Evolutionary conservation across 78 protist species (phyloP).

Genomic region (Polysphondylium violaceum): DNA sequence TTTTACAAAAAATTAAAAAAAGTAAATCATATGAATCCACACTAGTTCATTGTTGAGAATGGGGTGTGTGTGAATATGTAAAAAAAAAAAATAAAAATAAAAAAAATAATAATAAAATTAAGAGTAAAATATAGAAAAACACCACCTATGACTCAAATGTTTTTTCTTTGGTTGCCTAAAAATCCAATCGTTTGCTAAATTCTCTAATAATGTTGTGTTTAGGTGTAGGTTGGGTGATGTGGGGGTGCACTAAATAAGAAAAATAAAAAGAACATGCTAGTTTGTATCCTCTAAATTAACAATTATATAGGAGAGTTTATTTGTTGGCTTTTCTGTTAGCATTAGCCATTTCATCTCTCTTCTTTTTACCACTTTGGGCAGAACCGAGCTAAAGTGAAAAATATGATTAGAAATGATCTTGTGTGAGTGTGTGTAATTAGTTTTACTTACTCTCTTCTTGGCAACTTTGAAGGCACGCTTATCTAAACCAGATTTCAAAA

Average conservation of each 20-base stretch:
- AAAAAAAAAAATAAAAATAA: too few relatives aligned
- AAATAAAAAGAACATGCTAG: not conserved
- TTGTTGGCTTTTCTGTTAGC: conserved; percentile 58
- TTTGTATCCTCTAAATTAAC: conserved; percentile 10
- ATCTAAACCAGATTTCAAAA: conserved; percentile 92
- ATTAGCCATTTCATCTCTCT: conserved; percentile 76
- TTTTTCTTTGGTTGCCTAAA: too few relatives aligned
- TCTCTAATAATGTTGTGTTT: not conserved
- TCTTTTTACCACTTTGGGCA: conserved; percentile 74
- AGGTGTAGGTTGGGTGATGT: too few relatives aligned
- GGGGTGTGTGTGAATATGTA: too few relatives aligned
- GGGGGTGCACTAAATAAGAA: too few relatives aligned
- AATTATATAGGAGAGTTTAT: not conserved
- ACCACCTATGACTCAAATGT: too few relatives aligned
- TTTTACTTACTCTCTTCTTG: conserved; percentile 83
- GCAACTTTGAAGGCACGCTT: conserved; percentile 96
- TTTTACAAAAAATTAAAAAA: too few relatives aligned
- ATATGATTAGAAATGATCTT: too few relatives aligned
- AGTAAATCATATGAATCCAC: too few relatives aligned
- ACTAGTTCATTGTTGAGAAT: too few relatives aligned
- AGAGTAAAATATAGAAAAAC: too few relatives aligned
- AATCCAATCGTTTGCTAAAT: not conserved
- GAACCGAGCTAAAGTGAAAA: conserved; percentile 36
- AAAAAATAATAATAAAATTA: too few relatives aligned
- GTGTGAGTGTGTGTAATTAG: not conserved